Evolutionary conservation across 805 yeast genomes (phyloP).

Genomic region (Ogataea neopini): DNA sequence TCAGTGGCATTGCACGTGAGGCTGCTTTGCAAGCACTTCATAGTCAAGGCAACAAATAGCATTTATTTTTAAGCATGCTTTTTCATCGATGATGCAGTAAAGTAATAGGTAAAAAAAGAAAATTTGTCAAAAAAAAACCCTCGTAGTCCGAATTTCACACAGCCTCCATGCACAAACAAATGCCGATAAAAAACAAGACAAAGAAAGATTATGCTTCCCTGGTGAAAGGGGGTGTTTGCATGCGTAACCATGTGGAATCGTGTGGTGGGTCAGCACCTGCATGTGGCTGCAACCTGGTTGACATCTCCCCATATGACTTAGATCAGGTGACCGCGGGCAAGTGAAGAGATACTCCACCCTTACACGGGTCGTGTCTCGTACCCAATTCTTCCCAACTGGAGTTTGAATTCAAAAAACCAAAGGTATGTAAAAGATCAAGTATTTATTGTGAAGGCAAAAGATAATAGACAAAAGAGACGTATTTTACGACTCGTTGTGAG

Average conservation of each 20-base stretch:
- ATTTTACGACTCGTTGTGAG: background rate
- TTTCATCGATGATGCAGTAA: no score
- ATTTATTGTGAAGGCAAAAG: background rate
- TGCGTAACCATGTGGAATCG: no score
- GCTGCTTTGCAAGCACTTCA: conserved; percentile 23
- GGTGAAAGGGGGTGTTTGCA: no score
- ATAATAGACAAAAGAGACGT: background rate
- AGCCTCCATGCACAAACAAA: no score
- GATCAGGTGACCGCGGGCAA: no score
- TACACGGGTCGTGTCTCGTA: background rate
- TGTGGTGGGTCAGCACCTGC: no score
- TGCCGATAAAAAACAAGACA: no score
- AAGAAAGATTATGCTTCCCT: no score
- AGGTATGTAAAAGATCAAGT: background rate
- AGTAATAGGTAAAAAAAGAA: no score
- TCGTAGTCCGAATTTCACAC: no score
- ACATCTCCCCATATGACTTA: no score
- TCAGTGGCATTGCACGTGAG: conserved; percentile 24
- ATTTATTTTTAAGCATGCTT: background rate
- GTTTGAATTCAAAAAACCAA: background rate
- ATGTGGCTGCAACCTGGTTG: no score
- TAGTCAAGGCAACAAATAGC: conserved; percentile 2
- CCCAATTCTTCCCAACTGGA: background rate
- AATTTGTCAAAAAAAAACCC: background rate
- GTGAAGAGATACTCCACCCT: background rate